phyloP scores from a whole-genome alignment of 352 stramenopile species.

The Pythium sp. region DNA sequence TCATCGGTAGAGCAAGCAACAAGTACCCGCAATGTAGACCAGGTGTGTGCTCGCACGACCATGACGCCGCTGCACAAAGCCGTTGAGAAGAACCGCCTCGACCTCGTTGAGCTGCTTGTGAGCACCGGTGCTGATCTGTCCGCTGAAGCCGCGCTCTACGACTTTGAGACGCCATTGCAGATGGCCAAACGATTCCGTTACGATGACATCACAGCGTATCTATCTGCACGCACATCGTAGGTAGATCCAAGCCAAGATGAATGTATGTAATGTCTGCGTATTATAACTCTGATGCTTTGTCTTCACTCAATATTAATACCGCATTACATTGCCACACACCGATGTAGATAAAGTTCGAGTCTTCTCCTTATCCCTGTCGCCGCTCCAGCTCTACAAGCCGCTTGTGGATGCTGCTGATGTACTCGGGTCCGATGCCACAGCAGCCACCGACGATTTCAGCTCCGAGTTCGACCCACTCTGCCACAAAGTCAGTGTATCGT shows the following conservation, averaged over 20 bases:
- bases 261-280: not conserved
- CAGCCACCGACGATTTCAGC: slow-evolving; percentile 86
- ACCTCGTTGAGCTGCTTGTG: slow-evolving; percentile 47
- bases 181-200: slow-evolving; percentile 57
- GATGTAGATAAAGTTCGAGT: not conserved
- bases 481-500: slow-evolving; percentile 70
- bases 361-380: slow-evolving; percentile 1
- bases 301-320: not conserved
- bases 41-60: slow-evolving; percentile 45
- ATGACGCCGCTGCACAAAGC: slow-evolving; percentile 72
- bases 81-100: slow-evolving; percentile 53
- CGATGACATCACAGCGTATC: slow-evolving; percentile 34
- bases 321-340: not conserved
- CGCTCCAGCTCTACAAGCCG: not conserved
- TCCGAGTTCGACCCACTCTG: slow-evolving; percentile 55
- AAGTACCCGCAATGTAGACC: slow-evolving; percentile 27
- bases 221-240: slow-evolving; percentile 9
- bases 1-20: not conserved
- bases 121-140: slow-evolving; percentile 35
- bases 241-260: not conserved
- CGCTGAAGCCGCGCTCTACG: slow-evolving; percentile 46
- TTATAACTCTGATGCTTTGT: not conserved
- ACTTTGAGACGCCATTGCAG: slow-evolving; percentile 58
- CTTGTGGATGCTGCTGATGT: slow-evolving; percentile 68
- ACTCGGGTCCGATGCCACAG: slow-evolving; percentile 86